Conservation (phyloP, 2,329 filamentous ascomycete species). For the Scleromitrula shiraiana region DNA sequence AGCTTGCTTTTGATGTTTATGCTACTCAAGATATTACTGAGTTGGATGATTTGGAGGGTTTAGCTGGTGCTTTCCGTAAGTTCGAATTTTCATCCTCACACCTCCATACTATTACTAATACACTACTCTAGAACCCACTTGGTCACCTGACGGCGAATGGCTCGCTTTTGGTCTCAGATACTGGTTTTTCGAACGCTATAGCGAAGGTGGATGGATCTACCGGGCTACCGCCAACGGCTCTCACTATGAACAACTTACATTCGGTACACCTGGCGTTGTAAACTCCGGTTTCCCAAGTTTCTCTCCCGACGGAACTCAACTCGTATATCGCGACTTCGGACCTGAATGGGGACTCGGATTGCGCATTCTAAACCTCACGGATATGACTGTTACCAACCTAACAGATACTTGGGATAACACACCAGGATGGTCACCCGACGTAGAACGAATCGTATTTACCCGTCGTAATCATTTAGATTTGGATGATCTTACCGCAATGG, state of each 20-base stretch:
- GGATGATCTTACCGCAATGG: background rate
- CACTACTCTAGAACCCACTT: too few species aligned
- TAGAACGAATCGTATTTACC: constrained; percentile 34
- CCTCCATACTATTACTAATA: too few species aligned
- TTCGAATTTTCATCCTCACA: too few species aligned
- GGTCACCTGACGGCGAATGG: constrained; percentile 32
- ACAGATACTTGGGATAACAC: constrained; percentile 35
- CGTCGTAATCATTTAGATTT: constrained; percentile 27
- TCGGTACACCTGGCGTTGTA: constrained; percentile 19
- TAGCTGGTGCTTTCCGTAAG: constrained; percentile 35
- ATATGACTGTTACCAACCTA: constrained; percentile 25
- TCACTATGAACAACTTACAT: constrained; percentile 29
- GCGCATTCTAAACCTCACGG: constrained; percentile 28
- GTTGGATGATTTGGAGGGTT: constrained; percentile 20
- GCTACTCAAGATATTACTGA: background rate
- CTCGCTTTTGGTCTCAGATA: constrained; percentile 34
- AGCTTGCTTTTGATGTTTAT: constrained; percentile 25
- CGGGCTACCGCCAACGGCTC: constrained; percentile 16
- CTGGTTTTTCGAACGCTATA: constrained; percentile 33
- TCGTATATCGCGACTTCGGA: constrained; percentile 33
- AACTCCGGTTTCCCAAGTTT: constrained; percentile 36
- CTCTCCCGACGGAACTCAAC: constrained; percentile 30
- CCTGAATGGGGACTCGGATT: constrained; percentile 23
- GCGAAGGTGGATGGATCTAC: constrained; percentile 14
- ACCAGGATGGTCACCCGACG: constrained; percentile 34